Evolutionary conservation across 148 eudicot genomes (phyloP).

Genomic region (Amaranthus cruentus): DNA sequence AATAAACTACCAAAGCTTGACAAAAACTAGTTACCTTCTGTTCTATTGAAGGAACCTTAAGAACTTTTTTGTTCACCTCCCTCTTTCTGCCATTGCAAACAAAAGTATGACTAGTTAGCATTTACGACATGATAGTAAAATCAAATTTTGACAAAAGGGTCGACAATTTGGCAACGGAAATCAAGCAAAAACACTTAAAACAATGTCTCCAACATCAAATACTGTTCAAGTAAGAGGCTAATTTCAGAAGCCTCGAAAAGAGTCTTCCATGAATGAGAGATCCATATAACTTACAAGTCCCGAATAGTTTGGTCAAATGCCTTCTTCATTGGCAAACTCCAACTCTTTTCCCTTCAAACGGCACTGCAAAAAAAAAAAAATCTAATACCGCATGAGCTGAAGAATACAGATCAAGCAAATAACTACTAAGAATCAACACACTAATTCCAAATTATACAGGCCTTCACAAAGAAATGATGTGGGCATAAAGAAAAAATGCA

Average conservation of each 20-base stretch:
- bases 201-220: background rate
- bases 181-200: background rate
- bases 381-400: background rate
- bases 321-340: conserved; percentile 71
- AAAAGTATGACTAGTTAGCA: conserved; percentile 13
- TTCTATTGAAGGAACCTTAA: conserved; percentile 92
- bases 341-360: conserved; percentile 24
- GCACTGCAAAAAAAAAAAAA: conserved; percentile 18
- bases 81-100: conserved; percentile 67
- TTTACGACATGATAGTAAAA: background rate
- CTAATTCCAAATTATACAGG: background rate
- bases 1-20: background rate
- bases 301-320: conserved; percentile 92
- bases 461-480: conserved; percentile 12
- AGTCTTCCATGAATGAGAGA: background rate
- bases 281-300: conserved; percentile 66
- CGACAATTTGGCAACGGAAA: background rate
- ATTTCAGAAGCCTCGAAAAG: background rate
- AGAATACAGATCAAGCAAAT: background rate
- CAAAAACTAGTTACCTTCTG: conserved; percentile 54
- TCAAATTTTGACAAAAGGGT: background rate
- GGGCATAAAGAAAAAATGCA: background rate
- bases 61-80: conserved; percentile 97
- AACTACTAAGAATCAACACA: conserved; percentile 5
- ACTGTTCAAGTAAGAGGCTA: background rate